A percentile compares a stretch with the other conserved stretches of the same genome.
Conservation (phyloP, 2,329 filamentous ascomycete species). For the Nemania sp. region DNA sequence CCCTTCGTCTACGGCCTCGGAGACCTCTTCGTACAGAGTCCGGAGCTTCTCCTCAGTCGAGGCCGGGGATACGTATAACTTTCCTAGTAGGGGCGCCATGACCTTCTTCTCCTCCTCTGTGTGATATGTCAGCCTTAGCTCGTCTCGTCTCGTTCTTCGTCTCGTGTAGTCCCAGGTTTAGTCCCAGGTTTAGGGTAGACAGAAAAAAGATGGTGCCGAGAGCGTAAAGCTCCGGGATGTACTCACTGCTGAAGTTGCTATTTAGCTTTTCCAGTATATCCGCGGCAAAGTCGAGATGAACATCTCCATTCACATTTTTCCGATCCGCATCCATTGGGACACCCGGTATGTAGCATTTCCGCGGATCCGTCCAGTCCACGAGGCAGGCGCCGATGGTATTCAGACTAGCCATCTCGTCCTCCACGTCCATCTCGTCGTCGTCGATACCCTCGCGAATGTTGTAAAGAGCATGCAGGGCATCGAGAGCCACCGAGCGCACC, state of each 20-base stretch:
- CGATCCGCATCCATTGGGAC: conserved; percentile 59
- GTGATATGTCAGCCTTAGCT: conserved; percentile 3
- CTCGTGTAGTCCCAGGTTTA: background rate
- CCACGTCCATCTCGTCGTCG: conserved; percentile 75
- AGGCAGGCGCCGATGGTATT: conserved; percentile 79
- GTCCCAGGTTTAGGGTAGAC: background rate
- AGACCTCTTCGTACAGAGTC: conserved; percentile 61
- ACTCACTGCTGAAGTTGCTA: conserved; percentile 69
- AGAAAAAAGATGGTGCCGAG: background rate
- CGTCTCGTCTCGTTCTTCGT: background rate
- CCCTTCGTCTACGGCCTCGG: conserved; percentile 66
- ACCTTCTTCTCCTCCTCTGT: conserved; percentile 85
- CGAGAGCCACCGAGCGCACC: conserved; percentile 75
- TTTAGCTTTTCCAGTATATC: conserved; percentile 77
- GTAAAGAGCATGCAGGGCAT: conserved; percentile 75
- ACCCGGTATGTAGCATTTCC: conserved; percentile 68
- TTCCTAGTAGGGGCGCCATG: conserved; percentile 76
- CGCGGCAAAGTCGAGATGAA: conserved; percentile 78
- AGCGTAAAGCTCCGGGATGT: background rate
- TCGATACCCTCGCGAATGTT: conserved; percentile 73
- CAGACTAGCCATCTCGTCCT: conserved; percentile 78
- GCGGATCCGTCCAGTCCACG: conserved; percentile 92
- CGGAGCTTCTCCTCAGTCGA: conserved; percentile 63
- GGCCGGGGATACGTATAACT: conserved; percentile 76
- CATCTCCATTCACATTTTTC: conserved; percentile 71